Conservation (phyloP, 1,139 yeast species). For the Candida pseudoviswanathii region DNA sequence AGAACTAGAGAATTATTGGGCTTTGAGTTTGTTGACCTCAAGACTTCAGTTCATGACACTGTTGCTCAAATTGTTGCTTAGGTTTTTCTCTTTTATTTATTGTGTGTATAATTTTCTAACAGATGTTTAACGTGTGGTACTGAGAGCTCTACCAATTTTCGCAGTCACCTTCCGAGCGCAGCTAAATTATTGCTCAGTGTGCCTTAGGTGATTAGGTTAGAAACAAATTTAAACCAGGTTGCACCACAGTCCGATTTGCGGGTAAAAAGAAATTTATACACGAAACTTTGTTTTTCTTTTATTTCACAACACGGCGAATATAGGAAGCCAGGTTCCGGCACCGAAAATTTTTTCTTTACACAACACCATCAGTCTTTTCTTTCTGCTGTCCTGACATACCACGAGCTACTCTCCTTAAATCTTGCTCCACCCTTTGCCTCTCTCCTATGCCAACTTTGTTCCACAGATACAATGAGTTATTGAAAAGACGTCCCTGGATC, state of each 20-base stretch:
- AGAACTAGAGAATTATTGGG: constrained; percentile 37
- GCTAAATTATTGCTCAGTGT: neutral
- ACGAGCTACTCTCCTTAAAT: neutral
- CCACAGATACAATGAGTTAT: constrained; percentile 40
- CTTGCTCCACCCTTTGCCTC: neutral
- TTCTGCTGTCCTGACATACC: neutral
- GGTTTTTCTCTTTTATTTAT: neutral
- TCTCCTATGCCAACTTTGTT: constrained; percentile 24
- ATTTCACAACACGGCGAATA: neutral
- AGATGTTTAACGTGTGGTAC: neutral
- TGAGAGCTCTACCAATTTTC: neutral
- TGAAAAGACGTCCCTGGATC: constrained; percentile 50
- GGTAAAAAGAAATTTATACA: neutral
- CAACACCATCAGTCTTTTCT: neutral
- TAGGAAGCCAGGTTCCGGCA: neutral
- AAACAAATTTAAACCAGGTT: neutral
- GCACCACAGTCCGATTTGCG: constrained; percentile 2
- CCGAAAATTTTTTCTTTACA: constrained; percentile 1
- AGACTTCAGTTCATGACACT: constrained; percentile 41
- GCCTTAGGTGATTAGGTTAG: neutral
- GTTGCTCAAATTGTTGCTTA: constrained; percentile 34
- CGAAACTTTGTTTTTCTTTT: neutral
- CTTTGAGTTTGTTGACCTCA: constrained; percentile 37
- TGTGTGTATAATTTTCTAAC: neutral
- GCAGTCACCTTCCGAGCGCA: constrained; percentile 1